phyloP scores from a whole-genome alignment of 306 rosid genomes.

The Erythrophleum fordii region DNA sequence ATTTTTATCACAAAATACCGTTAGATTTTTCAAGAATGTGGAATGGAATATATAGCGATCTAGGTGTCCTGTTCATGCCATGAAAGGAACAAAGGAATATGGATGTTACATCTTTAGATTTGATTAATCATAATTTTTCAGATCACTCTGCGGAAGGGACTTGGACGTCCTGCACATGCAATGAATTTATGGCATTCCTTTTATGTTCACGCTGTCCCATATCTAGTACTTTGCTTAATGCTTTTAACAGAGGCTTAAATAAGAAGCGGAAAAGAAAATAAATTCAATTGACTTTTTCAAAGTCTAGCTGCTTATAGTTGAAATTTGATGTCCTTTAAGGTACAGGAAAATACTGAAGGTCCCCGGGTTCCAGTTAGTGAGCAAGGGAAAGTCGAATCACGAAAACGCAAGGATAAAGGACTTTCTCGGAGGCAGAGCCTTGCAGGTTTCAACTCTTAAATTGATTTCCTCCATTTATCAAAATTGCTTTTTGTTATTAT shows the following conservation, averaged over 20 bases:
- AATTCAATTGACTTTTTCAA: neutral
- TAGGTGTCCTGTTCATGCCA: neutral
- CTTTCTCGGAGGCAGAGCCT: slow-evolving; percentile 58
- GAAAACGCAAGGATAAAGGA: slow-evolving; percentile 23
- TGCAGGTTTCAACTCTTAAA: slow-evolving; percentile 51
- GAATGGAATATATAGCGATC: neutral
- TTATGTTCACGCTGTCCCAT: neutral
- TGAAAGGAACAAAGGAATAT: neutral
- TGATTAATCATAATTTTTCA: neutral
- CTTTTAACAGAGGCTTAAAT: neutral
- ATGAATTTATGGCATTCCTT: neutral
- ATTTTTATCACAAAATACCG: neutral
- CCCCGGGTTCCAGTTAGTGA: slow-evolving; percentile 27
- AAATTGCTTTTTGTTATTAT: neutral
- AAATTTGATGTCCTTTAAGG: neutral
- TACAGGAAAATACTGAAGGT: neutral
- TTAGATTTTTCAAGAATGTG: neutral
- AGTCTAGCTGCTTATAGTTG: neutral
- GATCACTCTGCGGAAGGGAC: neutral
- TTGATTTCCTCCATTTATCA: slow-evolving; percentile 10
- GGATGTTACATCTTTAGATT: neutral
- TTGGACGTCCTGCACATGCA: neutral
- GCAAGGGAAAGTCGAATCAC: slow-evolving; percentile 39
- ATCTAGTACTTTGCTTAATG: neutral
- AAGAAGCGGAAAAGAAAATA: neutral